Evolutionary conservation across 1,139 yeast species (phyloP).

Genomic region (Saccharomyces hybrid): DNA sequence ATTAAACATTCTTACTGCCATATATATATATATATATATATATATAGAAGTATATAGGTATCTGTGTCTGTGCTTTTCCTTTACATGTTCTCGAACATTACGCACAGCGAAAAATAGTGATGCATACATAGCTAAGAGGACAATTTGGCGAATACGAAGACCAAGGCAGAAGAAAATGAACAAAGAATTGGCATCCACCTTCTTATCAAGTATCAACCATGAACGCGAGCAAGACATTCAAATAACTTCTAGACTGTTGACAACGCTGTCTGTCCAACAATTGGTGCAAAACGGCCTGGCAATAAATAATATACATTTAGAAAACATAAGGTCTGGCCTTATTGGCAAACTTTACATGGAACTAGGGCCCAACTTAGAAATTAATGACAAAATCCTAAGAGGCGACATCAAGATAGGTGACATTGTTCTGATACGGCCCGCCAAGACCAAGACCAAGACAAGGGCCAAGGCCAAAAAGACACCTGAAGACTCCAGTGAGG

Average conservation of each 20-base stretch:
- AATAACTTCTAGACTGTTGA: conserved; percentile 44
- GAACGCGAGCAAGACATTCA: conserved; percentile 57
- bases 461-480: conserved; percentile 5
- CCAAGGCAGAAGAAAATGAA: conserved; percentile 13
- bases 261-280: conserved; percentile 52
- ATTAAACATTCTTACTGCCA: neutral
- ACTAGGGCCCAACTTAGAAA: conserved; percentile 53
- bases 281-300: conserved; percentile 71
- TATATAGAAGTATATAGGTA: neutral
- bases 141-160: neutral
- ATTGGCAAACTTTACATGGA: conserved; percentile 72
- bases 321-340: conserved; percentile 62
- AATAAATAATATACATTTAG: conserved; percentile 52
- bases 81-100: no score
- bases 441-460: conserved; percentile 4
- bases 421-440: conserved; percentile 44
- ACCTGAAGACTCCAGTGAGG: conserved; percentile 8
- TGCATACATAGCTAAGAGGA: no score
- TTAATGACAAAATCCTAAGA: conserved; percentile 39
- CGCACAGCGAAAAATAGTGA: no score
- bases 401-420: conserved; percentile 74
- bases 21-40: neutral
- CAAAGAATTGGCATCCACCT: conserved; percentile 36
- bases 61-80: no score
- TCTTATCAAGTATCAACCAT: conserved; percentile 44